Percentiles rank a stretch among this genome's conserved stretches.
phyloP scores from a whole-genome alignment of 495 filamentous ascomycete genomes.

The Talaromyces thailandensis region DNA sequence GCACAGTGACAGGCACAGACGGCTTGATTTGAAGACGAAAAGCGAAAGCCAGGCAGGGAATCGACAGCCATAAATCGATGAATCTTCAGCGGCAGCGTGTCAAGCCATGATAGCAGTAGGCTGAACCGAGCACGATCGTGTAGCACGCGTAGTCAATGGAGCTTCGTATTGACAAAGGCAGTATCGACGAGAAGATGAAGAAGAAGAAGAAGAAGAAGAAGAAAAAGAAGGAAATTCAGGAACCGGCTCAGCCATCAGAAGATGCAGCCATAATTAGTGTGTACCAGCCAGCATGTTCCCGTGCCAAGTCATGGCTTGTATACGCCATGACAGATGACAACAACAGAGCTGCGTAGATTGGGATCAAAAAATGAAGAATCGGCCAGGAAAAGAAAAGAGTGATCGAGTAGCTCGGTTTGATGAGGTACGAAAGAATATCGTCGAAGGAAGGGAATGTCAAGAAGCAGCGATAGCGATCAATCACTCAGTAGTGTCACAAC shows the following conservation, averaged over 20 bases:
- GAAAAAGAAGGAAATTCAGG: not conserved
- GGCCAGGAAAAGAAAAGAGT: not conserved
- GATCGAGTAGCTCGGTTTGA: not conserved
- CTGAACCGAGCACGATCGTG: not conserved
- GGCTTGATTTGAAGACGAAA: not conserved
- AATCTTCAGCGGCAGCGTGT: not conserved
- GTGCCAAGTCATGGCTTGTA: not conserved
- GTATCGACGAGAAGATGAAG: no score
- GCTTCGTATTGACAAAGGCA: not conserved
- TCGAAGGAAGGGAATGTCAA: not conserved
- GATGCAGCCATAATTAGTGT: not conserved
- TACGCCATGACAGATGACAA: not conserved
- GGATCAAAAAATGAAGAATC: not conserved
- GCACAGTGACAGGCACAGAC: not conserved
- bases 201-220: slow-evolving; percentile 1
- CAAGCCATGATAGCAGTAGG: not conserved
- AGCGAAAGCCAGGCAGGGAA: not conserved
- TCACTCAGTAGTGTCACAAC: not conserved
- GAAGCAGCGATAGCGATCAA: not conserved
- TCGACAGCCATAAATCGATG: not conserved
- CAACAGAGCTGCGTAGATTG: not conserved
- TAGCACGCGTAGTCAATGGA: not conserved
- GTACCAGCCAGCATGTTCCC: not conserved
- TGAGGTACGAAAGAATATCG: not conserved
- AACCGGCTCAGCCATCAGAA: not conserved